phyloP scores from a whole-genome alignment of 2,329 filamentous ascomycete species.

The Cyphellophora attinorum region DNA sequence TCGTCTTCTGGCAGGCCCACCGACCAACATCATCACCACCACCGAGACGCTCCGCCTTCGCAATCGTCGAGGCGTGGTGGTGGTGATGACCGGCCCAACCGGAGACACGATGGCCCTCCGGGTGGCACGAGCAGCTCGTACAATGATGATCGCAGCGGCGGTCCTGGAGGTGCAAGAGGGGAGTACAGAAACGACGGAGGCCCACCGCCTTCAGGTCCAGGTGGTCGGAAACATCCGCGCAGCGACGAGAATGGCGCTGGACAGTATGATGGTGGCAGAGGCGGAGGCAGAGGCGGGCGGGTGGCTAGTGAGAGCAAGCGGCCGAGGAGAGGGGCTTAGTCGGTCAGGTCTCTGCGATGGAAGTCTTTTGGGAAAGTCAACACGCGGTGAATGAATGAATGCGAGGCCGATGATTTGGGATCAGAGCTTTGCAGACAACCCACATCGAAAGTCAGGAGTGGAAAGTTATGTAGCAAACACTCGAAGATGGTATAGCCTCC shows the following conservation, averaged over 20 bases:
- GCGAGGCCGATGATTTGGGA: no score
- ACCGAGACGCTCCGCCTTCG: slow-evolving; percentile 1
- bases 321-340: slow-evolving; percentile 28
- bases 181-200: no score
- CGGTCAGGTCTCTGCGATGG: no score
- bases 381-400: no score
- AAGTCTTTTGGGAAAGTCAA: no score
- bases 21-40: slow-evolving; percentile 6
- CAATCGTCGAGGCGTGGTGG: slow-evolving; percentile 3
- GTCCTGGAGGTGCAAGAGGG: background rate
- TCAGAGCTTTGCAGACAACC: no score
- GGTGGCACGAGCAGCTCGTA: slow-evolving; percentile 14
- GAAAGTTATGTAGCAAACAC: no score
- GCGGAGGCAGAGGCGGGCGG: slow-evolving; percentile 27
- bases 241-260: slow-evolving; percentile 24
- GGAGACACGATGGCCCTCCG: slow-evolving; percentile 7
- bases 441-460: no score
- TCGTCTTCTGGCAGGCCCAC: slow-evolving; percentile 9
- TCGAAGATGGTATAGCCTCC: no score
- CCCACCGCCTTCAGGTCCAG: no score
- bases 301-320: slow-evolving; percentile 32
- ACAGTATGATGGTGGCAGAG: slow-evolving; percentile 15
- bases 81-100: no score
- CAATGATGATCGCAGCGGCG: slow-evolving; percentile 6
- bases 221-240: slow-evolving; percentile 28